These are phyloP conservation scores for Hypoxylon sp. DNA, from an alignment of 2,329 filamentous ascomycete genomes.

Conservation along the genomic window DNA sequence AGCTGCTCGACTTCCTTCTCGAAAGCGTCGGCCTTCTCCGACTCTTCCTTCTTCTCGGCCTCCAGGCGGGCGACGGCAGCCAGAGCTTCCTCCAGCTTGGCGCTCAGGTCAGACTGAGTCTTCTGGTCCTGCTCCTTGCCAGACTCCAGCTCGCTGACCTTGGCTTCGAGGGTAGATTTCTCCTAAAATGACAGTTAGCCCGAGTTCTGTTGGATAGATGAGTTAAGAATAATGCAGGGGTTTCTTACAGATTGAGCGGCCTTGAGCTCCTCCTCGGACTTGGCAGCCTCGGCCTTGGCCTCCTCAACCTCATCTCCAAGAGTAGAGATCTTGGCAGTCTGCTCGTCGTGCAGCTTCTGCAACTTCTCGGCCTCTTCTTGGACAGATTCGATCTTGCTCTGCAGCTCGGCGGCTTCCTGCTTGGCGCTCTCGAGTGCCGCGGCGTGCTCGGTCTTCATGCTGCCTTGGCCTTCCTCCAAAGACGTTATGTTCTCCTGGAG, in stretches of 20 bases:
- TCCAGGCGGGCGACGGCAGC: conserved; percentile 35
- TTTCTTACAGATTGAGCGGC: conserved; percentile 44
- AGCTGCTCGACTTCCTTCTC: conserved; percentile 34
- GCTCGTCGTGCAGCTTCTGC: conserved; percentile 46
- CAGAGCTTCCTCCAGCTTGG: conserved; percentile 30
- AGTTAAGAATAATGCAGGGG: background rate
- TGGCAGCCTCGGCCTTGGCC: conserved; percentile 49
- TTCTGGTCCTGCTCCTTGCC: conserved; percentile 33
- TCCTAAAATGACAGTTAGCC: conserved; percentile 33
- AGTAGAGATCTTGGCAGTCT: conserved; percentile 41
- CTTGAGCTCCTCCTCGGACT: conserved; percentile 50
- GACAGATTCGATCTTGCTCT: conserved; percentile 38
- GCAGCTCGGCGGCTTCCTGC: conserved; percentile 34
- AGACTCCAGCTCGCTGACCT: conserved; percentile 38
- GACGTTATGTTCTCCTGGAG: conserved; percentile 42
- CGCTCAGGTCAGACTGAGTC: conserved; percentile 33
- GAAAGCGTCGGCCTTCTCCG: conserved; percentile 33
- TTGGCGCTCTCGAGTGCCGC: conserved; percentile 39
- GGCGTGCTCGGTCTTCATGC: conserved; percentile 37
- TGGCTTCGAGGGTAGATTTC: conserved; percentile 39
- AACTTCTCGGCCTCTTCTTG: conserved; percentile 42
- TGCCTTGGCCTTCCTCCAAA: conserved; percentile 37
- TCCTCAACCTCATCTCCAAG: conserved; percentile 46
- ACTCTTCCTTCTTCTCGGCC: conserved; percentile 38
- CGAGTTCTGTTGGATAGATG: background rate